Evolutionary conservation across 108 stramenopile species (phyloP), one percentile per base, ranked within the genome.

Genomic region (Chaetoceros tenuissimus): DNA sequence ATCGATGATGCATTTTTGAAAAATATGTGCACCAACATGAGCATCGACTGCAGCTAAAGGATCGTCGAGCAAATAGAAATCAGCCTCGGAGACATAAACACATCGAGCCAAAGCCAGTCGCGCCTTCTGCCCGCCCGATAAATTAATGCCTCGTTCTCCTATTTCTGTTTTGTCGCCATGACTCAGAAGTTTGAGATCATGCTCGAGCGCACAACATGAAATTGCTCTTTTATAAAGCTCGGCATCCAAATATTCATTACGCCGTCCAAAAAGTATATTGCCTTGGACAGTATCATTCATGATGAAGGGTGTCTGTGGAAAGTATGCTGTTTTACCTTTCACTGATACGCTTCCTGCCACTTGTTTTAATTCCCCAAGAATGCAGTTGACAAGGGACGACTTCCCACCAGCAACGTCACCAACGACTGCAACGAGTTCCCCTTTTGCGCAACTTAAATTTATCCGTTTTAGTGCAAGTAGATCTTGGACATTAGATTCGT

Each of bases 31-130:
- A 0, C 84, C 97, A 18, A 97, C 97, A 57, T 95, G 94, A 5
- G 94, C 90, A 67, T 98, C 97, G 13, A 99, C 89, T 18, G 96
- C 95, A 13, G 85, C 75, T 3, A 98, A 68, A 19, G 88, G 82
- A 69, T 98, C 97, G 63, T 99, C 99, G 1, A 99, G 63, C 10
- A 98, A 51, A 49, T 77, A 75, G 27, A 98, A 66, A 62, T 94
- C 92, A 3, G 94, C 87, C 31, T 87, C 66, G n/a, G n/a, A n/a
- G 23, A 79, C 74, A 68, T 98, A 98, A 18, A 98, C 82, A 30
- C 92, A 94, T 19, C 99, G 77, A 28, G 97, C 99, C 24, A 98
- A 59, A 0, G 94, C 87, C n/a, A 99, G 84, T n/a, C 97, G 73
- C 18, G 93, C 87, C 62, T 92, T 94, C 58, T 97, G 97, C 0